Conservation (phyloP, 805 yeast species). For the Candida broadrunensis region DNA sequence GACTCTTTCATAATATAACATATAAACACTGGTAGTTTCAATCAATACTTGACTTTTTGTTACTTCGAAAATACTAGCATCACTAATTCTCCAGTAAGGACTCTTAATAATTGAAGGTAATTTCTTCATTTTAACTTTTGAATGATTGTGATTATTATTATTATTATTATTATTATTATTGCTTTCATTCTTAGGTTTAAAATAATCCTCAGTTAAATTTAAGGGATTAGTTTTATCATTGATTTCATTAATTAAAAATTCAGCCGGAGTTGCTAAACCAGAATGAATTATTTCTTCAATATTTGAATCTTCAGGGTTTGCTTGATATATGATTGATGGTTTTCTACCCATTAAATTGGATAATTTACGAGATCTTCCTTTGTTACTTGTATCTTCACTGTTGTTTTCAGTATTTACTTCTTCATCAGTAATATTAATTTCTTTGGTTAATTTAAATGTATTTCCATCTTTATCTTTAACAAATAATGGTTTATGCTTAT, state of each 20-base stretch:
- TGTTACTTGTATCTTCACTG: background rate
- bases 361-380: background rate
- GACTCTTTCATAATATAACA: constrained; percentile 74
- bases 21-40: constrained; percentile 77
- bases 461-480: constrained; percentile 43
- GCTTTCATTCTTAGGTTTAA: background rate
- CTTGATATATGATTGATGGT: constrained; percentile 35
- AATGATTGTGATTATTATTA: too few relatives aligned
- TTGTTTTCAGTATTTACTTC: background rate
- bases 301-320: constrained; percentile 31
- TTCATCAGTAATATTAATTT: constrained; percentile 25
- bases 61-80: constrained; percentile 65
- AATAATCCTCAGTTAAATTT: constrained; percentile 5
- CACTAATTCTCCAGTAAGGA: constrained; percentile 87
- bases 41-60: constrained; percentile 53
- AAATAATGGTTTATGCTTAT: constrained; percentile 67
- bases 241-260: constrained; percentile 30
- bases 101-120: constrained; percentile 52
- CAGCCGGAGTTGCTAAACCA: constrained; percentile 42
- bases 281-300: constrained; percentile 38
- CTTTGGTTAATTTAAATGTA: constrained; percentile 40
- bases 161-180: too few relatives aligned
- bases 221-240: constrained; percentile 14
- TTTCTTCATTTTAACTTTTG: constrained; percentile 44
- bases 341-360: constrained; percentile 40